phyloP scores from a whole-genome alignment of 2,329 filamentous ascomycete genomes.

The Raffaelea ambrosiae region DNA sequence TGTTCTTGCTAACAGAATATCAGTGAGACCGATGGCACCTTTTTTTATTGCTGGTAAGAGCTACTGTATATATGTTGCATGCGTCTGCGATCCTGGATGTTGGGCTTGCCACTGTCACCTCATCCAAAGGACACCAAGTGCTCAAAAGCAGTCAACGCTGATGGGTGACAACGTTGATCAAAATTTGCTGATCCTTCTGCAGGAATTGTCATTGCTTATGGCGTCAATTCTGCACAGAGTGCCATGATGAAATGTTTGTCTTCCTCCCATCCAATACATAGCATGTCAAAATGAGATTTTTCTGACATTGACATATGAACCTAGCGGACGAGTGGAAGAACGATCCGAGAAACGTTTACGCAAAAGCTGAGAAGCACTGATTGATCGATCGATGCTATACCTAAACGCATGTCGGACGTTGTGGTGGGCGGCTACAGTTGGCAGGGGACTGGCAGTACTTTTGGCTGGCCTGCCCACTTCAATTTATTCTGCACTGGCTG shows the following conservation, averaged over 20 bases:
- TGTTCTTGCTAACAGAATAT: constrained; percentile 9
- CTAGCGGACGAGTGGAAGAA: constrained; percentile 92
- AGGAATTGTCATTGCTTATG: constrained; percentile 85
- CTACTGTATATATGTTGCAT: no score
- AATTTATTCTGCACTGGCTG: background rate
- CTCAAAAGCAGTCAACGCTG: no score
- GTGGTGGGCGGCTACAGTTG: no score
- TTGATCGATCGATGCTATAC: no score
- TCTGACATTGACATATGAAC: background rate
- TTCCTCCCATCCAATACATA: background rate
- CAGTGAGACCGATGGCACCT: constrained; percentile 84
- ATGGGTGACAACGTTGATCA: no score
- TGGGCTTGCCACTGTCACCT: no score
- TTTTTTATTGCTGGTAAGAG: constrained; percentile 92
- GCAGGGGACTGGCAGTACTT: no score
- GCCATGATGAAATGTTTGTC: constrained; percentile 66
- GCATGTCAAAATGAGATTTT: background rate
- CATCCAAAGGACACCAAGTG: no score
- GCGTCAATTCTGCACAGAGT: constrained; percentile 76
- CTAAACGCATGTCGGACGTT: no score
- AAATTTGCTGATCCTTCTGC: background rate
- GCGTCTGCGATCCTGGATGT: no score
- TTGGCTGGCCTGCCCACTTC: no score
- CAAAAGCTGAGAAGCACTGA: constrained; percentile 27
- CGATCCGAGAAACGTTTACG: constrained; percentile 79